Conservation (phyloP, 805 yeast species). For the Candida insectalens region DNA sequence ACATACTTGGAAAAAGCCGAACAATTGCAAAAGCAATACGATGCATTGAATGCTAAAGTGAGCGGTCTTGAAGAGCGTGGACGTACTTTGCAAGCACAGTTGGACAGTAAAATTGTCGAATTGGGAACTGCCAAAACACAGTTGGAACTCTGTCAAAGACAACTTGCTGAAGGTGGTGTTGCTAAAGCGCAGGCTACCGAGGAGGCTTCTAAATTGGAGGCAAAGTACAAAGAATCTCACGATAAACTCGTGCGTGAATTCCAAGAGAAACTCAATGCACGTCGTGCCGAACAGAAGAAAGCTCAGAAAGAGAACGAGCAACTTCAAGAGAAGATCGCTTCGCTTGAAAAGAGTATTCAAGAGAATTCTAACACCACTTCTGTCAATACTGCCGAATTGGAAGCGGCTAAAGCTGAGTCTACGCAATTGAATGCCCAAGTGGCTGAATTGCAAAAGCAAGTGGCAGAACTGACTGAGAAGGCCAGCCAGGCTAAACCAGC, state of each 20-base stretch:
- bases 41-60: constrained; percentile 1
- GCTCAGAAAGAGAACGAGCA: constrained; percentile 6
- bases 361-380: background rate
- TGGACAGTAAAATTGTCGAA: constrained; percentile 41
- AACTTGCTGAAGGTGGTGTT: constrained; percentile 28
- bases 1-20: constrained; percentile 6
- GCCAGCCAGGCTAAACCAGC: constrained; percentile 11
- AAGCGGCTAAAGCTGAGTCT: constrained; percentile 7
- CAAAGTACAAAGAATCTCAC: constrained; percentile 13
- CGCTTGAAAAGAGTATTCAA: constrained; percentile 9
- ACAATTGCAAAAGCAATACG: constrained; percentile 11
- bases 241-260: constrained; percentile 22
- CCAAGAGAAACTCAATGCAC: constrained; percentile 21
- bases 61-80: constrained; percentile 10
- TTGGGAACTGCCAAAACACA: constrained; percentile 41
- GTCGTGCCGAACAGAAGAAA: constrained; percentile 15
- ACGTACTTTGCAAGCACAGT: constrained; percentile 14
- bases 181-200: constrained; percentile 7
- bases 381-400: constrained; percentile 4
- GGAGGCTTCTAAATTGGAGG: constrained; percentile 4
- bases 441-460: constrained; percentile 6
- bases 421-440: constrained; percentile 10
- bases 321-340: constrained; percentile 12
- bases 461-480: constrained; percentile 12
- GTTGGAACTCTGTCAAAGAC: constrained; percentile 46